Percentiles rank a stretch among this genome's conserved stretches.
These are phyloP conservation scores for Ramalina peruviana DNA, from an alignment of 495 filamentous ascomycete genomes.

Conservation along the genomic window DNA sequence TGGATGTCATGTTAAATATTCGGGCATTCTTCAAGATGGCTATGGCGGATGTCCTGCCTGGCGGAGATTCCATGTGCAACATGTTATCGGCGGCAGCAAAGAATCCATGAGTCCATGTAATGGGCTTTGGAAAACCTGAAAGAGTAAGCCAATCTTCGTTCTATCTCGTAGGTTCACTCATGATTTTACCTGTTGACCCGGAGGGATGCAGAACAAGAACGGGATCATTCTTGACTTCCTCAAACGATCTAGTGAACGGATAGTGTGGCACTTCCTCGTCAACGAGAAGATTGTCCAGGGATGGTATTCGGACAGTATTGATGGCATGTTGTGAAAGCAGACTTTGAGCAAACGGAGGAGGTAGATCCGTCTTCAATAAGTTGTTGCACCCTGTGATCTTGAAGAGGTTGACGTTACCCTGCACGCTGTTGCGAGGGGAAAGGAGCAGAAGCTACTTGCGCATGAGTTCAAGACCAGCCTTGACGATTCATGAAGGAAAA, in stretches of 20 bases:
- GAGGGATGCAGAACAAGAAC: slow-evolving; percentile 16
- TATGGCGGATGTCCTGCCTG: slow-evolving; percentile 14
- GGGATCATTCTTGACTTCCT: slow-evolving; percentile 8
- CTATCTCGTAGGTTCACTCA: not conserved
- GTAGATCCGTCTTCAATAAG: too few species aligned
- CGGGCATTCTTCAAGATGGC: not conserved
- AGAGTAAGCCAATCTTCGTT: not conserved
- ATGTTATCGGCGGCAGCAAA: slow-evolving; percentile 19
- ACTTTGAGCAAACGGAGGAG: slow-evolving; percentile 3
- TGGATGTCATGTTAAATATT: too few species aligned
- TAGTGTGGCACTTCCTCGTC: slow-evolving; percentile 1
- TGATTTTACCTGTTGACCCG: slow-evolving; percentile 14
- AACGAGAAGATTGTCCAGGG: slow-evolving; percentile 9
- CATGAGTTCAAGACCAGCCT: too few species aligned
- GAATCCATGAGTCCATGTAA: slow-evolving; percentile 16
- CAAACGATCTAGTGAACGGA: slow-evolving; percentile 6
- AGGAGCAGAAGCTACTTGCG: slow-evolving; percentile 11
- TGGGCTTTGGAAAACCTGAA: slow-evolving; percentile 15
- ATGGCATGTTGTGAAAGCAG: not conserved
- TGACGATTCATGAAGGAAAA: too few species aligned
- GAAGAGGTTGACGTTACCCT: slow-evolving; percentile 11
- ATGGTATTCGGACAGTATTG: not conserved
- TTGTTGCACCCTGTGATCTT: slow-evolving; percentile 14
- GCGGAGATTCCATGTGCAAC: slow-evolving; percentile 14
- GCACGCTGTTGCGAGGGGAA: slow-evolving; percentile 9